Base-by-base conservation (phyloP, 495 filamentous ascomycete species). In the Durotheca rogersii region DNA sequence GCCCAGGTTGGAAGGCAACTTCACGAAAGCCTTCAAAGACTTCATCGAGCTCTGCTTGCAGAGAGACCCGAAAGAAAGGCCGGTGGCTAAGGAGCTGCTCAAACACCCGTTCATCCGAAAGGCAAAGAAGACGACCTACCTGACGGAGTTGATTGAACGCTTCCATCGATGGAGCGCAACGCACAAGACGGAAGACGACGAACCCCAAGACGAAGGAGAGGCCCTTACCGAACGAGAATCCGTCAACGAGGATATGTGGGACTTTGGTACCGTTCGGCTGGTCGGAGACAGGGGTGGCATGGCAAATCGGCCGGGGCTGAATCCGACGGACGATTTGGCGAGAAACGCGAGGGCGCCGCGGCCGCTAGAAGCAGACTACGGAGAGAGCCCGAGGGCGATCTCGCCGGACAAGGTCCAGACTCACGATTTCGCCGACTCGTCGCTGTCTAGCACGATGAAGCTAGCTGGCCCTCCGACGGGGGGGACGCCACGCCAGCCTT, bases 61-160 rank as follows among this genome's bases (percentile, higher is more conserved):
- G 41, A 86, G 91, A 33, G 90, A 96, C 65, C 91, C 93, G 23
- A 81, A 82, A 59, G 87, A 95, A 61, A 79, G 93, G 47, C 90
- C 92, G 7, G 84, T 88, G 12, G 94, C 93, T 14, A 88, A 77
- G 60, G 92, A 97, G 43, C 69, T 98, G 34, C 78, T 98, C 34
- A 88, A 87, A 64, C 89, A 95, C 68, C 86, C 87, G 2, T 97
- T 96, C 57, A 82, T 98, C 40, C 83, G 88, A 41, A 82, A 81
- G 47, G 94, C 93, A 14, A 95, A 94, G 69, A 91, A 88, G 69
- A 89, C 89, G 0, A 90, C 81, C 12, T 92, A 89, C 62, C 73
- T 98, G 18, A 94, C 90, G 7, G 94, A 97, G 67, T 70, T 97
- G 23, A 96, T 97, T 51, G 89, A 96, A 68, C 81, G 93, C 14